Conservation (phyloP, 202 grass and related monocot species). For the Bolboschoenoplectus hybrid region DNA sequence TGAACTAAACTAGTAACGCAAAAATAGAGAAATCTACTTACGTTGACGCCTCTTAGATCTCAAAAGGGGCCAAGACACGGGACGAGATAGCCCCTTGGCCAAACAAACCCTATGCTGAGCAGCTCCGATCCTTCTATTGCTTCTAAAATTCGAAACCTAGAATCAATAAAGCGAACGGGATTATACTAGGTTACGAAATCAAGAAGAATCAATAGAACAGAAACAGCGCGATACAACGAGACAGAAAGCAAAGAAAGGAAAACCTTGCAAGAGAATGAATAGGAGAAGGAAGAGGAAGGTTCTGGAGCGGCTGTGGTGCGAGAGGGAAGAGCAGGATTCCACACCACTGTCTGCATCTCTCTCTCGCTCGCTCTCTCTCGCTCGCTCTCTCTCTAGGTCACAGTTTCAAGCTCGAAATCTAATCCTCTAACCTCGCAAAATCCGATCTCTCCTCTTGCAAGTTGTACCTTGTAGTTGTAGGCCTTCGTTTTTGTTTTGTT, state of each 20-base stretch:
- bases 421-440: not conserved
- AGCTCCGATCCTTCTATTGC: slow-evolving; percentile 18
- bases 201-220: not conserved
- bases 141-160: slow-evolving; percentile 42
- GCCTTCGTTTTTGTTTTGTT: not conserved
- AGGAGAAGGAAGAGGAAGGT: slow-evolving; percentile 41
- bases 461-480: not conserved
- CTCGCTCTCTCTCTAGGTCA: not conserved
- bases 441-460: not conserved
- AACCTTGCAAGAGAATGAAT: slow-evolving; percentile 51
- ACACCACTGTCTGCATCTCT: slow-evolving; percentile 58
- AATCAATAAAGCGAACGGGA: not conserved
- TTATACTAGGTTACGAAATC: not conserved
- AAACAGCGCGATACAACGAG: not conserved
- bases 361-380: not conserved
- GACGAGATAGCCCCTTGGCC: not conserved
- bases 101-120: slow-evolving; percentile 13
- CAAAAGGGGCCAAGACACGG: not conserved
- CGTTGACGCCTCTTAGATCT: slow-evolving; percentile 33
- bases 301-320: slow-evolving; percentile 40
- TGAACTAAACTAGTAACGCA: not conserved
- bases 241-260: not conserved
- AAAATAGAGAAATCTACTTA: slow-evolving; percentile 11
- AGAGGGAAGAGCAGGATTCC: slow-evolving; percentile 44
- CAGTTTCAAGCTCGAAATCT: not conserved